phyloP scores from a whole-genome alignment of 768 basidiomycete genomes.

The Mycena chlorophos region DNA sequence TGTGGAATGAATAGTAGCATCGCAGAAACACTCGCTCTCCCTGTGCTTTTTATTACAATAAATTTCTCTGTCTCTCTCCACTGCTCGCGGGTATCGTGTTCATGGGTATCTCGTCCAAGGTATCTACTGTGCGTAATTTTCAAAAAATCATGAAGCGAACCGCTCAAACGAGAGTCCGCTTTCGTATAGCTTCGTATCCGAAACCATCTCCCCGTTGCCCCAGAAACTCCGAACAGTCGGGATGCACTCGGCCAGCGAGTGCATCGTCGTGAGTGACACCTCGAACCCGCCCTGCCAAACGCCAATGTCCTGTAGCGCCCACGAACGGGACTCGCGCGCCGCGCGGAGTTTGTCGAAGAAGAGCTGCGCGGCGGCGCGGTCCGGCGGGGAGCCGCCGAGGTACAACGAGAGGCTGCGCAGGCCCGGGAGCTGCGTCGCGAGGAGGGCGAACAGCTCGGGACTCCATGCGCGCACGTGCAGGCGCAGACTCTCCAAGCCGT shows the following conservation, averaged over 20 bases:
- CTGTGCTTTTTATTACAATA: background rate
- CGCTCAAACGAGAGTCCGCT: background rate
- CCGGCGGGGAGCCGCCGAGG: constrained; percentile 14
- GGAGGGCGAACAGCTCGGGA: constrained; percentile 27
- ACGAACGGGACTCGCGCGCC: background rate
- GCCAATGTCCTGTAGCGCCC: constrained; percentile 18
- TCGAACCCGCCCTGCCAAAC: constrained; percentile 20
- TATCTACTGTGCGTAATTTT: background rate
- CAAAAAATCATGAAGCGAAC: background rate
- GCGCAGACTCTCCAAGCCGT: constrained; percentile 22
- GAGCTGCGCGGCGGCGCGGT: constrained; percentile 14
- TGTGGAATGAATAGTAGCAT: background rate
- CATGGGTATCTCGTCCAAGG: too few relatives aligned
- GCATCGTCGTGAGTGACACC: constrained; percentile 13
- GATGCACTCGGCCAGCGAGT: constrained; percentile 11
- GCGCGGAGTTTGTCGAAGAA: constrained; percentile 12
- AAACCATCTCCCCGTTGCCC: constrained; percentile 18
- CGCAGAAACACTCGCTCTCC: background rate
- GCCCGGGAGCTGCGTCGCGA: constrained; percentile 24
- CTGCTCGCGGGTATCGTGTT: background rate
- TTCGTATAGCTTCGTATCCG: constrained; percentile 12
- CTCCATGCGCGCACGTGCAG: constrained; percentile 25
- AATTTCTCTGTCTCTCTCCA: background rate
- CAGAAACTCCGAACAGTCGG: constrained; percentile 20
- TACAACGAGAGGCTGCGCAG: constrained; percentile 22